These are phyloP conservation scores for Colletotrichum sp. DNA, from an alignment of 2,329 filamentous ascomycete genomes.

Conservation along the genomic window DNA sequence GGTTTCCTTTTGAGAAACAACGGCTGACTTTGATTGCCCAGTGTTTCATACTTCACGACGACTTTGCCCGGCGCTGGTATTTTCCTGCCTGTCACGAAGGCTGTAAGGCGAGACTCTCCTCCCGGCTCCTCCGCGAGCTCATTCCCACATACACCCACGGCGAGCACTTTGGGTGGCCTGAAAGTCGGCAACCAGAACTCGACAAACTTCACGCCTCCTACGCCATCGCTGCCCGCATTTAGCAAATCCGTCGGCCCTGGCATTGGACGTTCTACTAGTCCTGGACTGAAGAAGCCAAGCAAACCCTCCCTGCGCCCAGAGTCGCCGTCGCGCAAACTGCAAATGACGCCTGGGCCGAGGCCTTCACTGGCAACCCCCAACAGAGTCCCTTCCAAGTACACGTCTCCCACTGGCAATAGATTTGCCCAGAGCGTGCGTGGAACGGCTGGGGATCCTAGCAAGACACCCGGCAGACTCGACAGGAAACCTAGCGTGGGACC, in stretches of 20 bases:
- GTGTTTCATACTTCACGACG: constrained; percentile 81
- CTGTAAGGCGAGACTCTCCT: constrained; percentile 68
- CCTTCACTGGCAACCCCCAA: constrained; percentile 61
- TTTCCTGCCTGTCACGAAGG: constrained; percentile 87
- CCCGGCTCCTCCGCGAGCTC: constrained; percentile 52
- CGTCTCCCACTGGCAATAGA: constrained; percentile 65
- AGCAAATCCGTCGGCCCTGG: constrained; percentile 82
- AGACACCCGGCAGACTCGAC: constrained; percentile 50
- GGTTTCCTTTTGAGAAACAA: not conserved
- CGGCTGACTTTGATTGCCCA: constrained; percentile 35
- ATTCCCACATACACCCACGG: constrained; percentile 71
- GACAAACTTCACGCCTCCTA: constrained; percentile 67
- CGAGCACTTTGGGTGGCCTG: constrained; percentile 61
- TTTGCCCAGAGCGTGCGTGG: constrained; percentile 70
- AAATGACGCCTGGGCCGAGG: constrained; percentile 64
- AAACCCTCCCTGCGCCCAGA: constrained; percentile 87
- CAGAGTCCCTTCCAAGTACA: constrained; percentile 61
- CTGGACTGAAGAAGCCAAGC: constrained; percentile 68
- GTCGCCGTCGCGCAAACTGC: constrained; percentile 77
- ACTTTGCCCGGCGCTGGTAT: constrained; percentile 83
- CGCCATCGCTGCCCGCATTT: constrained; percentile 75
- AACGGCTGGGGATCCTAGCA: constrained; percentile 65
- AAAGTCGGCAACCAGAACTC: constrained; percentile 62
- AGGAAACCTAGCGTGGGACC: constrained; percentile 57
- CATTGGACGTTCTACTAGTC: constrained; percentile 66